These are phyloP conservation scores for Coccomyxa sp. DNA, from an alignment of 139 green algal genomes.

Conservation along the genomic window DNA sequence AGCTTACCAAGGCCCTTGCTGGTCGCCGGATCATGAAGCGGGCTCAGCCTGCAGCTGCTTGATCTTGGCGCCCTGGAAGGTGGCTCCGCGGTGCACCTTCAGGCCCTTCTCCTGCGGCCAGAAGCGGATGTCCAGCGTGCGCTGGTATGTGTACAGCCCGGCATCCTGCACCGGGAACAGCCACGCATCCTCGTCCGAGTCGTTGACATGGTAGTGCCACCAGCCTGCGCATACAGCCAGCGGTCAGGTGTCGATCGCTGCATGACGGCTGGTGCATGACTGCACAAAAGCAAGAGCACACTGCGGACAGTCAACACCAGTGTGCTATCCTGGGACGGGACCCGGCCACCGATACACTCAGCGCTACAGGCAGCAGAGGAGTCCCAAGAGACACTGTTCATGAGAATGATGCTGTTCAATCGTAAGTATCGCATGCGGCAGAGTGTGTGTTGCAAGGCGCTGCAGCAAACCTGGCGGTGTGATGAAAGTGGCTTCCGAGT, in stretches of 20 bases:
- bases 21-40: too few species aligned
- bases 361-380: not conserved
- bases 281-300: not conserved
- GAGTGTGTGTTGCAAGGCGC: not conserved
- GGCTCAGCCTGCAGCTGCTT: too few species aligned
- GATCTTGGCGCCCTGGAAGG: constrained; percentile 11
- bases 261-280: not conserved
- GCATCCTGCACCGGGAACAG: constrained; percentile 42
- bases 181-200: constrained; percentile 35
- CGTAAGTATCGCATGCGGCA: not conserved
- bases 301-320: not conserved
- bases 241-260: not conserved
- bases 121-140: constrained; percentile 39
- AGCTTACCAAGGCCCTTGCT: too few species aligned
- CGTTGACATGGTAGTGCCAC: constrained; percentile 41
- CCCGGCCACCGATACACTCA: not conserved
- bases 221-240: constrained; percentile 6
- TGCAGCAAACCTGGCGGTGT: constrained; percentile 19
- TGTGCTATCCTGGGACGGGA: not conserved
- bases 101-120: constrained; percentile 17
- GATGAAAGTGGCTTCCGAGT: constrained; percentile 27
- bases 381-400: not conserved
- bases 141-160: constrained; percentile 36
- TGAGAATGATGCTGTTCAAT: not conserved
- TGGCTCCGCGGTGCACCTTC: not conserved